Evolutionary conservation across 306 rosid genomes (phyloP).

Genomic region (Vicia faba): DNA sequence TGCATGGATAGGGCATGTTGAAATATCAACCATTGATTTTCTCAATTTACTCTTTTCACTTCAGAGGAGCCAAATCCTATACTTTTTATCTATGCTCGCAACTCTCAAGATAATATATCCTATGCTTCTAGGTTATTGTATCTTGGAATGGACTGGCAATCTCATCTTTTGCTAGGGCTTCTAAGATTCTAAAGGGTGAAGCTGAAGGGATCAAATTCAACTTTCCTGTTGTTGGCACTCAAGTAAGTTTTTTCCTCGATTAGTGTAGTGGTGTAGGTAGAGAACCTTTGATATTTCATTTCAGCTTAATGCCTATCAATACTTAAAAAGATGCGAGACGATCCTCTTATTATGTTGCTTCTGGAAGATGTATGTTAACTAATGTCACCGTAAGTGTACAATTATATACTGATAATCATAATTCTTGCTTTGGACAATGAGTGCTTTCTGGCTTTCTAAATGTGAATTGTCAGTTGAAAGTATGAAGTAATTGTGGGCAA

Average conservation of each 20-base stretch:
- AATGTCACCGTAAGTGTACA: slow-evolving; percentile 1
- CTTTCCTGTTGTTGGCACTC: slow-evolving; percentile 77
- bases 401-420: slow-evolving; percentile 23
- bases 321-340: neutral
- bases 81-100: slow-evolving; percentile 12
- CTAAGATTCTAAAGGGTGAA: slow-evolving; percentile 75
- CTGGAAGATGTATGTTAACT: slow-evolving; percentile 19
- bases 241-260: slow-evolving; percentile 58
- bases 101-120: slow-evolving; percentile 42
- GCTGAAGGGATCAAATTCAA: slow-evolving; percentile 58
- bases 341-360: slow-evolving; percentile 19
- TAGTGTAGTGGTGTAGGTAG: slow-evolving; percentile 18
- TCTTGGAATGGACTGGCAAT: slow-evolving; percentile 94
- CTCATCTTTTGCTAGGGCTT: slow-evolving; percentile 93
- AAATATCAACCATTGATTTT: neutral
- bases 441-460: slow-evolving; percentile 22
- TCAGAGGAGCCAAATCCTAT: neutral
- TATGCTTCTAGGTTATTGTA: slow-evolving; percentile 77
- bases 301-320: slow-evolving; percentile 22
- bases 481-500: slow-evolving; percentile 19
- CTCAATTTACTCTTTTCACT: neutral
- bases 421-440: slow-evolving; percentile 28
- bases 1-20: neutral
- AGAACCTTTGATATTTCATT: slow-evolving; percentile 24
- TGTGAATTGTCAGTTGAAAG: slow-evolving; percentile 13